Evolutionary conservation across 768 basidiomycete genomes (phyloP).

Genomic region (Agrocybe praecox): DNA sequence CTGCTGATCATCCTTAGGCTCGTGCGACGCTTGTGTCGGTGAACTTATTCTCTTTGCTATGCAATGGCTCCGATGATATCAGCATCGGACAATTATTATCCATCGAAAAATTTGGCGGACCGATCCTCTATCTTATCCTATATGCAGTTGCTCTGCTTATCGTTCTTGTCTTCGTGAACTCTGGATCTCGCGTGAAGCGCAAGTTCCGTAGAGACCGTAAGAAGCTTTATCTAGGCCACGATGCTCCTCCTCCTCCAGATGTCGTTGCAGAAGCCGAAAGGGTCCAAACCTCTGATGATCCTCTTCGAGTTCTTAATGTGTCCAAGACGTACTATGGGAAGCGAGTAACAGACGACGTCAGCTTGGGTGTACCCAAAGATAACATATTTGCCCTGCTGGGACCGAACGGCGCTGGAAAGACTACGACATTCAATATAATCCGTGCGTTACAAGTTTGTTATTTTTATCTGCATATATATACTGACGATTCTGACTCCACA

Average conservation of each 20-base stretch:
- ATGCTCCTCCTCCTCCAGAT: conserved; percentile 35
- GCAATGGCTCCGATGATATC: conserved; percentile 53
- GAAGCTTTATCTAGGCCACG: conserved; percentile 6
- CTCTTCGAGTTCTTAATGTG: conserved; percentile 63
- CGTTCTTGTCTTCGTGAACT: conserved; percentile 73
- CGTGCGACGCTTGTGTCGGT: conserved; percentile 75
- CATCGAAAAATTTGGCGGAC: conserved; percentile 70
- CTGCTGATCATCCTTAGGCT: conserved; percentile 40
- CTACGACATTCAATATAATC: conserved; percentile 81
- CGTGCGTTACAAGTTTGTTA: conserved; percentile 42
- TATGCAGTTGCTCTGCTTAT: conserved; percentile 59
- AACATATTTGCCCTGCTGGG: conserved; percentile 75
- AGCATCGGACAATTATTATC: conserved; percentile 48
- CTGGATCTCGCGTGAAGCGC: conserved; percentile 57
- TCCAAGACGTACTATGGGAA: conserved; percentile 60
- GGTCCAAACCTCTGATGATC: conserved; percentile 51
- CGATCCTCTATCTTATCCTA: conserved; percentile 71
- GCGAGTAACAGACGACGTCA: conserved; percentile 73
- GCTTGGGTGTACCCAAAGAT: conserved; percentile 62
- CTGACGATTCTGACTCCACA: conserved; percentile 25
- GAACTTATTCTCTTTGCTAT: conserved; percentile 76
- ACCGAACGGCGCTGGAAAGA: conserved; percentile 85
- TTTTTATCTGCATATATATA: neutral
- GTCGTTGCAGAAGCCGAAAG: conserved; percentile 55
- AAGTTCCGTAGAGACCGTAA: conserved; percentile 22